A percentile compares a stretch with the other conserved stretches of the same genome.
Evolutionary conservation across 2,329 filamentous ascomycete species (phyloP).

Genomic region (Fusarium cicatricum): DNA sequence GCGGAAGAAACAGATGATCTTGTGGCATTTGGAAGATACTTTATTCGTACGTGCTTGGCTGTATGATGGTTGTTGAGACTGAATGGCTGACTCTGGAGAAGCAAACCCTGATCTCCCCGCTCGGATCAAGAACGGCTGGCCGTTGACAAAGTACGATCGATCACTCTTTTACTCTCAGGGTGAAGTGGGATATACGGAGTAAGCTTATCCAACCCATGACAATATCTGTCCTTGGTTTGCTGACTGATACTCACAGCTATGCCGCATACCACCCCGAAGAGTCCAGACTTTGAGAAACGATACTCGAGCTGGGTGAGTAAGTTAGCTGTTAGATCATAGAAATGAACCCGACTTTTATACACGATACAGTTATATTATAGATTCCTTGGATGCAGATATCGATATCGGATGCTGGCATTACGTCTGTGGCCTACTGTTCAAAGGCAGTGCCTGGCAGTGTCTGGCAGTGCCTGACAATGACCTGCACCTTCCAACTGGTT

Average conservation of each 20-base stretch:
- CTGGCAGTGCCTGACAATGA: too few species aligned
- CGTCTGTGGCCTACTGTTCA: too few species aligned
- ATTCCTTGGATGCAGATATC: too few species aligned
- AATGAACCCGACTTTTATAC: too few species aligned
- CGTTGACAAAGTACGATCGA: slow-evolving; percentile 34
- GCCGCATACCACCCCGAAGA: slow-evolving; percentile 20
- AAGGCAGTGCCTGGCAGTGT: too few species aligned
- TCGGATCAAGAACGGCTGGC: slow-evolving; percentile 38
- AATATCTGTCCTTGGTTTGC: neutral
- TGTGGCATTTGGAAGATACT: slow-evolving; percentile 47
- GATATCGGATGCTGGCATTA: too few species aligned
- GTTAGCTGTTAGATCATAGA: too few species aligned
- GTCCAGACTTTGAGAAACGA: slow-evolving; percentile 15
- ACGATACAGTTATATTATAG: too few species aligned
- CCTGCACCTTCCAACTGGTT: too few species aligned
- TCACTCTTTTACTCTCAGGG: slow-evolving; percentile 32
- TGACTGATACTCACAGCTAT: slow-evolving; percentile 21
- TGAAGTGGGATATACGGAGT: slow-evolving; percentile 36
- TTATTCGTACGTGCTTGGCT: slow-evolving; percentile 34
- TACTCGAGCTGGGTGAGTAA: too few species aligned
- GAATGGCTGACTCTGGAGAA: slow-evolving; percentile 14
- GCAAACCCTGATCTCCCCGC: slow-evolving; percentile 39
- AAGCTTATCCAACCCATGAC: neutral
- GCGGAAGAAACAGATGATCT: slow-evolving; percentile 46
- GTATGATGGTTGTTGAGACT: neutral